Percentiles rank a stretch among this genome's conserved stretches.
phyloP scores from a whole-genome alignment of 129 eudicot species.

The Lonicera japonica region DNA sequence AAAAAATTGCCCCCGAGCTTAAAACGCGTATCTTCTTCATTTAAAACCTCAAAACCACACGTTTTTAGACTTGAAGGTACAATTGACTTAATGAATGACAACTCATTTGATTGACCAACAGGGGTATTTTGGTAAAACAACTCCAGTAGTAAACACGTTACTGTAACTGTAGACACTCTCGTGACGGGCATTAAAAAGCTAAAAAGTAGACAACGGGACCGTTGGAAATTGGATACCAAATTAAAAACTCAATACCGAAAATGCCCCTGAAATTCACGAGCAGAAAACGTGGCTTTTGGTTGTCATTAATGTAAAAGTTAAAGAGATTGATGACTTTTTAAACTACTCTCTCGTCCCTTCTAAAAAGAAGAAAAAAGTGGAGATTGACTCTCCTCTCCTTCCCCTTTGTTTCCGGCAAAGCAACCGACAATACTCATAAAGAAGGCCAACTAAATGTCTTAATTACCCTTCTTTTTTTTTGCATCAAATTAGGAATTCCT shows the following conservation, averaged over 20 bases:
- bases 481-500: too few relatives aligned
- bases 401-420: conserved; percentile 41
- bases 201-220: too few relatives aligned
- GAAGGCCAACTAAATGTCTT: neutral
- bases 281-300: conserved; percentile 12
- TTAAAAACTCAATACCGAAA: too few relatives aligned
- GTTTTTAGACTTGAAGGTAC: neutral
- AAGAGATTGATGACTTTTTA: conserved; percentile 6
- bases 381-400: conserved; percentile 3
- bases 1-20: neutral
- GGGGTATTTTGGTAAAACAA: neutral
- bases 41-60: neutral
- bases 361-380: conserved; percentile 14
- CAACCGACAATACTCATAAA: conserved; percentile 36
- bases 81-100: neutral
- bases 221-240: neutral
- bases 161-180: neutral
- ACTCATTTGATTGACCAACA: neutral
- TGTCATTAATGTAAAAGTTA: conserved; percentile 4
- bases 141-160: neutral
- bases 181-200: neutral
- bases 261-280: neutral
- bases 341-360: conserved; percentile 23
- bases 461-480: neutral
- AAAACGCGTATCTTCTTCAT: neutral